Conservation (phyloP, 2,329 filamentous ascomycete genomes). For the Zasmidium citrigriseum region DNA sequence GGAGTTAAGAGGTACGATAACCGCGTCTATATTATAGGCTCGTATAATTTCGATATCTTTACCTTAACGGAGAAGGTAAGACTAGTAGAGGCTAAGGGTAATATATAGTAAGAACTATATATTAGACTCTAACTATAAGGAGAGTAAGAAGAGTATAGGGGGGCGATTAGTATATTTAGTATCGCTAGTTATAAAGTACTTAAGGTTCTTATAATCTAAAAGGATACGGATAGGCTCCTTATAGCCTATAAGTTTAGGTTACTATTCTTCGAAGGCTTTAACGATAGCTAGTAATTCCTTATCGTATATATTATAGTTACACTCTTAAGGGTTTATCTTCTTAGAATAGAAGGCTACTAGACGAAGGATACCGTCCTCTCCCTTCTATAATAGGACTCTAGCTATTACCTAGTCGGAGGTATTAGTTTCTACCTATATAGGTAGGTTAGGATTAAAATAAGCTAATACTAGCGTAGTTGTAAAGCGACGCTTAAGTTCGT, state of each 20-base stretch:
- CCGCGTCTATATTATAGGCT: no score
- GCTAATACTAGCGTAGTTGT: neutral
- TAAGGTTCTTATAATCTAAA: conserved; percentile 34
- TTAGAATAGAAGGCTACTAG: conserved; percentile 11
- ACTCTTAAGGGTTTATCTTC: conserved; percentile 10
- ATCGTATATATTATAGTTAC: conserved; percentile 18
- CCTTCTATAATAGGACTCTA: neutral
- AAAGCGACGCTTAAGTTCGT: conserved; percentile 1
- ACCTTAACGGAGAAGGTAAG: no score
- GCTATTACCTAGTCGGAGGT: neutral
- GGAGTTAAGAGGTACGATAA: no score
- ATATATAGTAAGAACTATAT: no score
- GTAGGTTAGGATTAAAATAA: neutral
- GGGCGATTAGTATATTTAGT: no score
- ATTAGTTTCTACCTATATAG: neutral
- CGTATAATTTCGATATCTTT: no score
- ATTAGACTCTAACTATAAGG: no score
- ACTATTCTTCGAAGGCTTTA: conserved; percentile 28
- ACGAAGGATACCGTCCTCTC: neutral
- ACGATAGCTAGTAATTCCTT: conserved; percentile 36
- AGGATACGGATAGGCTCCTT: conserved; percentile 23
- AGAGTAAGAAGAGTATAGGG: no score
- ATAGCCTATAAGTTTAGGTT: conserved; percentile 19
- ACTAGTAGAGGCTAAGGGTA: no score
- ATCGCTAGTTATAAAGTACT: conserved; percentile 35